A percentile compares a stretch with the other conserved stretches of the same genome.
Conservation (phyloP, 768 basidiomycete species). For the Leucocoprinus birnbaumii region DNA sequence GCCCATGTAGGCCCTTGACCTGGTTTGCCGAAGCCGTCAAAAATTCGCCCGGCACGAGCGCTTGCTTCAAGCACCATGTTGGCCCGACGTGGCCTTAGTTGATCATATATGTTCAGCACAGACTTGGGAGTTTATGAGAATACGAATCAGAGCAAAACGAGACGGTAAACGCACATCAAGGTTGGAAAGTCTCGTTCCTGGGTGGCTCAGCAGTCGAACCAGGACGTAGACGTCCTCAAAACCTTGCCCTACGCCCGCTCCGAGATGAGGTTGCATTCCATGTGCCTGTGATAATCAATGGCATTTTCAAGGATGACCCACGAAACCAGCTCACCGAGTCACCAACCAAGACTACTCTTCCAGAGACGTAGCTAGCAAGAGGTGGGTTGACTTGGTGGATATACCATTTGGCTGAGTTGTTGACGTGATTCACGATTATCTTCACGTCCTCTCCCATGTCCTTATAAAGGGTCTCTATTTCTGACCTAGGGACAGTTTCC, state of each 20-base stretch:
- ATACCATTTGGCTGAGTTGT: slow-evolving; percentile 47
- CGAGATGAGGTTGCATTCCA: slow-evolving; percentile 57
- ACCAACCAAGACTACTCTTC: slow-evolving; percentile 47
- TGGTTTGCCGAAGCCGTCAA: slow-evolving; percentile 34
- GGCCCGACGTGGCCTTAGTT: slow-evolving; percentile 41
- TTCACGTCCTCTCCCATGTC: slow-evolving; percentile 46
- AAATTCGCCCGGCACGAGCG: slow-evolving; percentile 37
- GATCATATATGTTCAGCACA: slow-evolving; percentile 45
- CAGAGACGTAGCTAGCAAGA: slow-evolving; percentile 39
- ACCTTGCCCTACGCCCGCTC: slow-evolving; percentile 58
- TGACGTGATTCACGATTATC: slow-evolving; percentile 38
- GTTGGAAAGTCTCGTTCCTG: slow-evolving; percentile 33
- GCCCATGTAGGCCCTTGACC: slow-evolving; percentile 26
- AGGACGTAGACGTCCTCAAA: slow-evolving; percentile 53
- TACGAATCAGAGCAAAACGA: not conserved
- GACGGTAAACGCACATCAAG: slow-evolving; percentile 29
- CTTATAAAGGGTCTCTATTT: slow-evolving; percentile 38
- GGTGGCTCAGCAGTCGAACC: slow-evolving; percentile 40
- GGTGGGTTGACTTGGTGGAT: slow-evolving; percentile 48
- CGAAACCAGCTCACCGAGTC: slow-evolving; percentile 39
- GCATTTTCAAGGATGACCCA: not conserved
- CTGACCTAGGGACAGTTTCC: slow-evolving; percentile 31
- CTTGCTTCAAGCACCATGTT: slow-evolving; percentile 46
- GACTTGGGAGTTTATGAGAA: slow-evolving; percentile 29
- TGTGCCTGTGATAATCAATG: slow-evolving; percentile 38